Base-by-base conservation (phyloP, 2,329 filamentous ascomycete species). In the Trichoderma cornu-damae region DNA sequence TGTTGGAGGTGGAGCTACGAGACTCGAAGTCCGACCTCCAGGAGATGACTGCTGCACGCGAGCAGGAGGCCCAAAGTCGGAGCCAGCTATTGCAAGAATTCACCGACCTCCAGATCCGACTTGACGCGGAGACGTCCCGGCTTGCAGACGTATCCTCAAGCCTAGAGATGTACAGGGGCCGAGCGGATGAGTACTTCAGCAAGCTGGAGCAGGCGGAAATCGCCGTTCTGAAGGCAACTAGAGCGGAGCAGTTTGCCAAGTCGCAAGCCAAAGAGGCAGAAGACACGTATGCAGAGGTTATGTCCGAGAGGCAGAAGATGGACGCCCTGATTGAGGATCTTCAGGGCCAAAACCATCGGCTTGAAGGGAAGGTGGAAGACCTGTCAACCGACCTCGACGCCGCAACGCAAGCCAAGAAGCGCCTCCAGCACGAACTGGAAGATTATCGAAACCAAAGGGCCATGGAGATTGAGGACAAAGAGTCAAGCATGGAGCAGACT, bases 161-260 rank as follows among this genome's bases (percentile, higher is more conserved):
- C 70, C 80, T 97, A 40, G 86, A 85, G 60, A 76, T 96, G 61
- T 99, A 97, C 79, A 96, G 96, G 80, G 85, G 84, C 61, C 86
- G 93, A 42, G 89, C 93, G 3, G 91, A 97, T 68, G 93, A 97
- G 69, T 97, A 99, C 73, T 99, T 96, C 74, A 89, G 85, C 77
- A 96, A 96, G 73, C 83, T 99, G 18, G 93, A 99, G 72, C 93
- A 97, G 69, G 94, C 94, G 14, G 93, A 99, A 71, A 95, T 97
- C 63, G 86, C 92, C 0, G 92, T 97, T 16, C 82, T 99, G 62
- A 96, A 96, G 71, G 93, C 93, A 14, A 87, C 83, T 60, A 84
- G 93, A 22, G 93, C 94, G 0, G 93, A 97, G 72, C 90, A 96
- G 65, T 96, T 97, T 70, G 93, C 93, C 57, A 95, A 90, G 72